A percentile compares a stretch with the other conserved stretches of the same genome.
Conservation (phyloP, 2,329 filamentous ascomycete species). For the Sporothrix brasiliensis region DNA sequence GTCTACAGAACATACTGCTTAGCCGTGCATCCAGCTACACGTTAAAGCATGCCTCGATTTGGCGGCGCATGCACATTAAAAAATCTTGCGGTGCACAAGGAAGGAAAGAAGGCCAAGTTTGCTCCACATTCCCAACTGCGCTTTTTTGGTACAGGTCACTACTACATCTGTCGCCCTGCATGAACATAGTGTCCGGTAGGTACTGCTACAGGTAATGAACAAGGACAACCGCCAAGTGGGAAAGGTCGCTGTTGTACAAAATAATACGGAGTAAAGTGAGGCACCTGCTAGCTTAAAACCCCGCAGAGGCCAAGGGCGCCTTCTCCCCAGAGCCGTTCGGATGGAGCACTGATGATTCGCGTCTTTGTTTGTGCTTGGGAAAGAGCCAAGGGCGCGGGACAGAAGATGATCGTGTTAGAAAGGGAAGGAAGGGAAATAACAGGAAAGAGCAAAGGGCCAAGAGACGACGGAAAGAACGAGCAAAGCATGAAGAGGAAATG, state of each 20-base stretch:
- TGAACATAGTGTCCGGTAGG: neutral
- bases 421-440: neutral
- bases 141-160: neutral
- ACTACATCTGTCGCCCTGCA: neutral
- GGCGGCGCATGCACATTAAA: slow-evolving; percentile 13
- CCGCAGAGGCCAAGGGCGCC: slow-evolving; percentile 23
- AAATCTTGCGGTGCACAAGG: slow-evolving; percentile 16
- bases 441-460: slow-evolving; percentile 1
- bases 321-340: slow-evolving; percentile 4
- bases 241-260: too few species aligned
- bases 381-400: neutral
- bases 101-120: neutral
- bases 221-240: neutral
- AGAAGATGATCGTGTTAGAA: neutral
- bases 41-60: neutral
- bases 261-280: neutral
- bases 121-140: slow-evolving; percentile 14
- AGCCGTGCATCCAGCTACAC: neutral
- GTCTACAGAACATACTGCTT: neutral
- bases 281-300: slow-evolving; percentile 23
- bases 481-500: slow-evolving; percentile 7
- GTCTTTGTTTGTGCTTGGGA: neutral
- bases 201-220: neutral
- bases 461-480: neutral
- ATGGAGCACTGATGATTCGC: neutral